Percentiles rank a stretch among this genome's conserved stretches.
These are phyloP conservation scores for Bathelium albidoporum DNA, from an alignment of 495 filamentous ascomycete genomes.

Conservation along the genomic window DNA sequence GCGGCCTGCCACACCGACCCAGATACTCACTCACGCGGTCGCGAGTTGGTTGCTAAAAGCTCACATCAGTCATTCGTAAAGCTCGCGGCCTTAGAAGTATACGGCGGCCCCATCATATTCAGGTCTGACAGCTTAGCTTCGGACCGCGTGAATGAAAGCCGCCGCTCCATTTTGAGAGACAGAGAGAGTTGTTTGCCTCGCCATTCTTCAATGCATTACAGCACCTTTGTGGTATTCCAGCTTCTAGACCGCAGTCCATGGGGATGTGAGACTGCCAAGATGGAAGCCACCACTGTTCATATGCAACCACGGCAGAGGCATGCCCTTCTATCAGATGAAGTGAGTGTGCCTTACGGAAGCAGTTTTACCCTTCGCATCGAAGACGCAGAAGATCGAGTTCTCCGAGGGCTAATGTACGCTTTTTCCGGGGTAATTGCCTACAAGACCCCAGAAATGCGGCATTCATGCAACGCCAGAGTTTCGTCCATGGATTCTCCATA, in stretches of 20 bases:
- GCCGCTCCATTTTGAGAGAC: too few relatives aligned
- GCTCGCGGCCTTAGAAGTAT: not conserved
- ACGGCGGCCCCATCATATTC: not conserved
- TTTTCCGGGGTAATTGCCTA: not conserved
- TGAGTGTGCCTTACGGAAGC: not conserved
- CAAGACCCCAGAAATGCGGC: not conserved
- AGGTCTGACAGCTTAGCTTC: not conserved
- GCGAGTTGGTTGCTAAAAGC: not conserved
- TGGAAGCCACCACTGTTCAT: not conserved
- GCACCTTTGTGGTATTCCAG: not conserved
- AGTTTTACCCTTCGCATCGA: too few relatives aligned
- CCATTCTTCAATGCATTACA: not conserved
- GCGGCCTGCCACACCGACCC: not conserved
- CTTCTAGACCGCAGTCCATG: not conserved
- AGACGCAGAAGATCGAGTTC: not conserved
- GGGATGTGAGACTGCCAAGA: constrained; percentile 1
- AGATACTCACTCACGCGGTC: not conserved
- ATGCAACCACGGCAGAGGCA: not conserved
- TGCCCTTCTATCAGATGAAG: not conserved
- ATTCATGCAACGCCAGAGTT: not conserved
- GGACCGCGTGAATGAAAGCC: not conserved
- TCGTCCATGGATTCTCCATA: not conserved
- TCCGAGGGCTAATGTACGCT: not conserved
- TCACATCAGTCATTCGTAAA: too few relatives aligned
- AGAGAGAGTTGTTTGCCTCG: not conserved